Conservation (phyloP, 2,329 filamentous ascomycete species). For the Colletotrichum orbiculare region DNA sequence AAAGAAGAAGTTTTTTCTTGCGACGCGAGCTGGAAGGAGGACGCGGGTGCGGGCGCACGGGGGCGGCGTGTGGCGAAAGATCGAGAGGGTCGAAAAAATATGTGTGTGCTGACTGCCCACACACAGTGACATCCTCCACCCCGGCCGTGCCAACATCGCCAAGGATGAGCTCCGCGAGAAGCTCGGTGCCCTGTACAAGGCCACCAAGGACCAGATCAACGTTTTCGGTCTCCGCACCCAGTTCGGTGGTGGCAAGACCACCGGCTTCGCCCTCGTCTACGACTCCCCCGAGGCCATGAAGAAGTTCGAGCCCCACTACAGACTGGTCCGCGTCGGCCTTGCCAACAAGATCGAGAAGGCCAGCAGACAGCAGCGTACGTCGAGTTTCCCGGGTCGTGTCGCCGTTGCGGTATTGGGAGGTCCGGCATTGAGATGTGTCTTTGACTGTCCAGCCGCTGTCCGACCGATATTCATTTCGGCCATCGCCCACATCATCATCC, state of each 20-base stretch:
- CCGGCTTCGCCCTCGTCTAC: slow-evolving; percentile 98
- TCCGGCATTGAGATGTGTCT: neutral
- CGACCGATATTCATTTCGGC: slow-evolving; percentile 28
- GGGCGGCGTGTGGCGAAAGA: neutral
- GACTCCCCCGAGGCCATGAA: slow-evolving; percentile 98
- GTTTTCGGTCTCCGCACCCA: slow-evolving; percentile 99
- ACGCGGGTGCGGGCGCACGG: neutral
- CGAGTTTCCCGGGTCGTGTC: slow-evolving; percentile 30
- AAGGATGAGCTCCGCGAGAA: slow-evolving; percentile 98
- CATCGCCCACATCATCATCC: neutral
- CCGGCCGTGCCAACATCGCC: slow-evolving; percentile 97
- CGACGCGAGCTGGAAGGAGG: neutral
- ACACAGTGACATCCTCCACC: slow-evolving; percentile 97
- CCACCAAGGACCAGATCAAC: slow-evolving; percentile 95
- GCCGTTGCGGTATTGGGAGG: neutral
- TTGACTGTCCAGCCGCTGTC: slow-evolving; percentile 23
- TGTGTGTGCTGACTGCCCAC: slow-evolving; percentile 29
- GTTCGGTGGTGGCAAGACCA: slow-evolving; percentile 99
- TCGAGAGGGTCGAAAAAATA: neutral
- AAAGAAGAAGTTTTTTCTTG: no score
- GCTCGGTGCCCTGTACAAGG: slow-evolving; percentile 97
- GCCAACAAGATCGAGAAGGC: slow-evolving; percentile 97
- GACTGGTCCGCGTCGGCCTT: slow-evolving; percentile 91
- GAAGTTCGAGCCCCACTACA: slow-evolving; percentile 99
- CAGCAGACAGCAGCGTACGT: slow-evolving; percentile 99